Evolutionary conservation across 805 yeast genomes (phyloP).

Genomic region (Metschnikowia sp.): DNA sequence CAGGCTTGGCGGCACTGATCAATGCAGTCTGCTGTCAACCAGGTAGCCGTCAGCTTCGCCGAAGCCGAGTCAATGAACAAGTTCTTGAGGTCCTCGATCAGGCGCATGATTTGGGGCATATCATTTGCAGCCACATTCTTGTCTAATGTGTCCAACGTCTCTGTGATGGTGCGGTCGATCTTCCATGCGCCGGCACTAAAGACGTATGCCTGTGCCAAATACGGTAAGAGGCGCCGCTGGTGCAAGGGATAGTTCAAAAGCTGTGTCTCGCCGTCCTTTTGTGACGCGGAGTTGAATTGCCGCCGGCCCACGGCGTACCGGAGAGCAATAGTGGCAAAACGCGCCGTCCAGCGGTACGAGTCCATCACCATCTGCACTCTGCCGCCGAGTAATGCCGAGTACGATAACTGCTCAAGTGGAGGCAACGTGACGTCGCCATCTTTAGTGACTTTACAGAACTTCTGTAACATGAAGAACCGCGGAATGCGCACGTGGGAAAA

Average conservation of each 20-base stretch:
- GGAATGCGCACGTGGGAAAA: conserved; percentile 21
- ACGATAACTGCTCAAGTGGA: conserved; percentile 20
- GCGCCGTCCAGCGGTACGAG: conserved; percentile 20
- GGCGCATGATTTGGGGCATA: conserved; percentile 12
- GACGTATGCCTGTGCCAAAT: conserved; percentile 21
- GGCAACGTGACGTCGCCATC: conserved; percentile 20
- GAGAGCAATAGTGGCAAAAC: conserved; percentile 19
- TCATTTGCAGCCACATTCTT: conserved; percentile 14
- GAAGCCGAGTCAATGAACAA: conserved; percentile 20
- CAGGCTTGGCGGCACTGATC: conserved; percentile 22
- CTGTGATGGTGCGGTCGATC: conserved; percentile 13
- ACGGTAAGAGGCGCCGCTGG: conserved; percentile 20
- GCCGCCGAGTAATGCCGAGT: conserved; percentile 21
- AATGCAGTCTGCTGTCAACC: conserved; percentile 22
- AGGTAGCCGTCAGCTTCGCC: conserved; percentile 19
- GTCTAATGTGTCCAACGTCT: conserved; percentile 17
- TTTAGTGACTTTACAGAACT: conserved; percentile 17
- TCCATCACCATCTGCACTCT: conserved; percentile 22
- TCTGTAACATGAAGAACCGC: conserved; percentile 21
- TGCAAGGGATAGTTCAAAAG: conserved; percentile 23
- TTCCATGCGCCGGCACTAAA: conserved; percentile 19
- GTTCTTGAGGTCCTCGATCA: conserved; percentile 15
- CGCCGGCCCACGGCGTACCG: conserved; percentile 21
- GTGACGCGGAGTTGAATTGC: conserved; percentile 21
- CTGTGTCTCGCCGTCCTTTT: conserved; percentile 21